Evolutionary conservation across 768 basidiomycete species (phyloP), one percentile per base, ranked within the genome.

Genomic region (Lentinula sp.): DNA sequence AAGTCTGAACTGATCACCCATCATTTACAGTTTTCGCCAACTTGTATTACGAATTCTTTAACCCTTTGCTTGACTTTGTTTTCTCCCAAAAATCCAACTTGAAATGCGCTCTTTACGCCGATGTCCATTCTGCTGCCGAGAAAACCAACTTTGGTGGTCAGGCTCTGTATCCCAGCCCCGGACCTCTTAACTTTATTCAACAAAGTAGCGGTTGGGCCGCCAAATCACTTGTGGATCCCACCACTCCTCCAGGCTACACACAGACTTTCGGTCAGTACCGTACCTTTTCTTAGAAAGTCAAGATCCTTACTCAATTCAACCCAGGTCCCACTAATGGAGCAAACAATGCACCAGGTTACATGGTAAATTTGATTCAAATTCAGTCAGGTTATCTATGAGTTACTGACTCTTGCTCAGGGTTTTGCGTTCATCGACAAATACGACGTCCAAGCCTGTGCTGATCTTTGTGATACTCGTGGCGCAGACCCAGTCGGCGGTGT

Each of bases 401-500:
- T 52, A 21, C 21, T 21, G 16, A 6, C 9, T 31, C 51, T 35
- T 48, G 57, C 23, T 57, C 61, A 56, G 64, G 59, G 62, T 23
- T 63, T 65, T 35, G 62, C 59, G 8, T 65, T 65, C 59, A 32
- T 65, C 16, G 61, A 57, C 32, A 32, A 48, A 7, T 65, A 65
- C 45, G 64, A 65, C 23, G 64, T 65, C 35, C 11, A 63, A 6
- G 64, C 64, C 1, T 65, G 64, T 46, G 64, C 64, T 8, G 49
- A 23, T 4, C 48, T 60, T 6, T 65, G 64, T 48, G 60, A 63
- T 56, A 40, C 10, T 28, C 64, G 64, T n/a, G 64, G 64, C 35
- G 57, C 62, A 23, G 62, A 63, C 48, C 18, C 69, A 6, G 64
- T 63, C 37, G 79, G 79, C 34, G 80, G 80, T 45, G 75, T 72